A percentile compares a stretch with the other conserved stretches of the same genome.
Conservation (phyloP, 805 yeast genomes). For the Citeromyces nyonsensis region DNA sequence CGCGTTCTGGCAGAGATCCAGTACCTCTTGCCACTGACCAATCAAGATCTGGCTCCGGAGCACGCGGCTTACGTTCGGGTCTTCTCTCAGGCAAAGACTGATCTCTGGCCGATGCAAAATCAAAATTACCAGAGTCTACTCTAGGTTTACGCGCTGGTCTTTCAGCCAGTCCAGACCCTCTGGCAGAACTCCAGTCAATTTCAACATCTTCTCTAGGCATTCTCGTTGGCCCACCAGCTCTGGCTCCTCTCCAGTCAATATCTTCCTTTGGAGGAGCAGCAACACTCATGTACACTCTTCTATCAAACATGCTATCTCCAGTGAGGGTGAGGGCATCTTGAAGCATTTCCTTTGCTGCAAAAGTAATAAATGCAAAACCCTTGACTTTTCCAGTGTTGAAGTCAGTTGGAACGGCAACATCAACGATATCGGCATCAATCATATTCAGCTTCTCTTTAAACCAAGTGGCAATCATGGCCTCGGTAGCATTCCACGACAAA, state of each 20-base stretch:
- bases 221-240: conserved; percentile 4
- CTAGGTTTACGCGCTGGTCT: conserved; percentile 5
- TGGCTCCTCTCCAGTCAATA: conserved; percentile 14
- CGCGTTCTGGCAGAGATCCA: conserved; percentile 13
- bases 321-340: conserved; percentile 35
- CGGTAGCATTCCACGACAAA: conserved; percentile 70
- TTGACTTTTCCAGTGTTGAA: conserved; percentile 39
- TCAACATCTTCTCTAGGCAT: conserved; percentile 13
- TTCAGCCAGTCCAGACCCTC: conserved; percentile 11
- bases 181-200: conserved; percentile 27
- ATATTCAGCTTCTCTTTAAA: conserved; percentile 36
- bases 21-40: conserved; percentile 25
- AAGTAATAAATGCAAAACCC: conserved; percentile 41
- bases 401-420: conserved; percentile 64
- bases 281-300: conserved; percentile 36
- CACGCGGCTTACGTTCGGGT: conserved; percentile 7
- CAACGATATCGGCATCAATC: conserved; percentile 32
- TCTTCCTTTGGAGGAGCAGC: conserved; percentile 40
- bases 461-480: conserved; percentile 45
- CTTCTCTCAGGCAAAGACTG: conserved; percentile 11
- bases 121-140: conserved; percentile 23
- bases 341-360: conserved; percentile 25
- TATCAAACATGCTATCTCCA: conserved; percentile 26
- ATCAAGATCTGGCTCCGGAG: conserved; percentile 22
- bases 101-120: conserved; percentile 14